Evolutionary conservation across 2,329 filamentous ascomycete species (phyloP).

Genomic region (Neonectria hederae): DNA sequence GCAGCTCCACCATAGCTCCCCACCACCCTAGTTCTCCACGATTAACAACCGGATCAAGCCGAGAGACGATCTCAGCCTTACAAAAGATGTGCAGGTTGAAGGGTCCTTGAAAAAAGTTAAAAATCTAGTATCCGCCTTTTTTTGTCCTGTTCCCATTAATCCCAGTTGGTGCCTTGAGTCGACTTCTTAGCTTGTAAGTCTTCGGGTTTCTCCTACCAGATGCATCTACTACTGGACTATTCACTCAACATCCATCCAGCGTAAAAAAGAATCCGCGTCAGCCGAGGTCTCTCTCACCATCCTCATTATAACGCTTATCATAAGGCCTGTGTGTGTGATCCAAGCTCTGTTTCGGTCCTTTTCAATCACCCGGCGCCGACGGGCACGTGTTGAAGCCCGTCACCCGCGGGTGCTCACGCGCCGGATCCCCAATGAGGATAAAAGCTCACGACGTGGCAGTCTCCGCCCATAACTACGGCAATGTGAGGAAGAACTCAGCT

Average conservation of each 20-base stretch:
- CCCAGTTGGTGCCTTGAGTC: background rate
- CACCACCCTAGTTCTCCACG: background rate
- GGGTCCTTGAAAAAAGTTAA: background rate
- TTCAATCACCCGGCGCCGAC: background rate
- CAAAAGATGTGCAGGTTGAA: constrained; percentile 1
- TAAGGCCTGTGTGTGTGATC: background rate
- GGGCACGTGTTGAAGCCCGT: constrained; percentile 7
- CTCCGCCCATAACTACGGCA: background rate
- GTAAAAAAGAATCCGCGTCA: constrained; percentile 16
- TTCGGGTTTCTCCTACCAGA: constrained; percentile 43
- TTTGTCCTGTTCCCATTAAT: too few relatives aligned
- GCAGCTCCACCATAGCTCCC: background rate
- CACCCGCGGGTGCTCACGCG: constrained; percentile 5
- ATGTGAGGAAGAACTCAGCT: background rate
- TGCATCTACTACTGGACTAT: constrained; percentile 70
- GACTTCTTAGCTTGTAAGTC: background rate
- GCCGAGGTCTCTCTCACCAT: background rate
- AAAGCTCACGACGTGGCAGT: background rate
- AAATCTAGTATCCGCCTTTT: background rate
- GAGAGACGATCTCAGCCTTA: constrained; percentile 12
- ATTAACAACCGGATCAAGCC: constrained; percentile 8
- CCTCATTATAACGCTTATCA: background rate
- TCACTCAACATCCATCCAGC: constrained; percentile 65
- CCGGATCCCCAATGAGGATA: background rate
- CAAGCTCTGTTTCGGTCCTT: constrained; percentile 1